A percentile compares a stretch with the other conserved stretches of the same genome.
Evolutionary conservation across 2,329 filamentous ascomycete species (phyloP).

Genomic region (Simplicillium sp.): DNA sequence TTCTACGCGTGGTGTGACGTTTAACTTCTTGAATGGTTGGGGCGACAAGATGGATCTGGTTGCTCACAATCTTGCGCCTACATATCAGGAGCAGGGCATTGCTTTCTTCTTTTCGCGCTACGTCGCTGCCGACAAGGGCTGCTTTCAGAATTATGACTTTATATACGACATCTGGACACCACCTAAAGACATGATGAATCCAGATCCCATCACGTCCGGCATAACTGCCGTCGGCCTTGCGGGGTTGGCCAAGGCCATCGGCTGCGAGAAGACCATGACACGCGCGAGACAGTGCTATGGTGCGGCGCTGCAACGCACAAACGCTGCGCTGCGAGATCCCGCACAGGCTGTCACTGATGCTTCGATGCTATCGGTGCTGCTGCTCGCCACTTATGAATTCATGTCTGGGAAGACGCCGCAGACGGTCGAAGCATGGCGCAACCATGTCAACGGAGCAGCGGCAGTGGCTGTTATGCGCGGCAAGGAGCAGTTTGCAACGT

Average conservation of each 20-base stretch:
- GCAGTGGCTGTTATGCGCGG: slow-evolving; percentile 41
- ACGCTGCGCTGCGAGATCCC: slow-evolving; percentile 36
- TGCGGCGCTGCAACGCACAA: slow-evolving; percentile 39
- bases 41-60: neutral
- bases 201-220: slow-evolving; percentile 34
- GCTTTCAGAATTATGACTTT: slow-evolving; percentile 42
- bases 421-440: slow-evolving; percentile 40
- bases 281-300: slow-evolving; percentile 41
- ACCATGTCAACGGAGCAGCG: slow-evolving; percentile 43
- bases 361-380: slow-evolving; percentile 44
- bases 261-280: slow-evolving; percentile 30
- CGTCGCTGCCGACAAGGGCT: slow-evolving; percentile 35
- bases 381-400: slow-evolving; percentile 45
- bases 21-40: neutral
- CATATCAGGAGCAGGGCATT: slow-evolving; percentile 32
- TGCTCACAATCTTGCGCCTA: slow-evolving; percentile 3
- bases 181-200: slow-evolving; percentile 18
- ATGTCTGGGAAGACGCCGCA: slow-evolving; percentile 35
- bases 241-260: slow-evolving; percentile 36
- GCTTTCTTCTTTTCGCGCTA: slow-evolving; percentile 43
- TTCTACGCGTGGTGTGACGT: neutral
- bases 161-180: slow-evolving; percentile 44
- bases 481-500: slow-evolving; percentile 32
- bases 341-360: slow-evolving; percentile 33
- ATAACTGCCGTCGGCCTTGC: slow-evolving; percentile 46